phyloP scores from a whole-genome alignment of 495 filamentous ascomycete genomes.

The Geoglossum glabrum region DNA sequence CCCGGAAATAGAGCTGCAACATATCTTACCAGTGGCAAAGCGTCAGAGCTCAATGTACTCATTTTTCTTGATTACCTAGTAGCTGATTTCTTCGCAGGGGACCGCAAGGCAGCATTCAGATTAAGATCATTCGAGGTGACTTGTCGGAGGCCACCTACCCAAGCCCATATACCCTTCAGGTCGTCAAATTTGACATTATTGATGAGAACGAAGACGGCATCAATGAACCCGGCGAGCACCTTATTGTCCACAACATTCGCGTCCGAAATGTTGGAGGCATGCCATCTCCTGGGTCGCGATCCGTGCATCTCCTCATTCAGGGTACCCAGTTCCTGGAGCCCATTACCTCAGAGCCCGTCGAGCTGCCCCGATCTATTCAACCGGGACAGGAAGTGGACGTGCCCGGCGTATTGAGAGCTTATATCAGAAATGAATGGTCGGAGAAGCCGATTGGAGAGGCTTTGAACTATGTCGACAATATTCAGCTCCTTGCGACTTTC shows the following conservation, averaged over 20 bases:
- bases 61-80: no score
- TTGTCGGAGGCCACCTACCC: neutral
- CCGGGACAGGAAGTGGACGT: conserved; percentile 6
- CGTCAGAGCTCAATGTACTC: no score
- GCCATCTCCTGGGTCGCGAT: conserved; percentile 4
- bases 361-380: conserved; percentile 6
- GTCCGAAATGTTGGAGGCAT: conserved; percentile 8
- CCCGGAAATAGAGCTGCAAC: no score
- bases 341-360: neutral
- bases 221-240: conserved; percentile 9
- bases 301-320: conserved; percentile 5
- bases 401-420: neutral
- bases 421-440: neutral
- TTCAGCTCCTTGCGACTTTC: neutral
- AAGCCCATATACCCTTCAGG: neutral
- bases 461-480: neutral
- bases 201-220: conserved; percentile 8
- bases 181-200: conserved; percentile 7
- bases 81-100: no score
- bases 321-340: conserved; percentile 5
- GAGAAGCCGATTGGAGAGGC: neutral
- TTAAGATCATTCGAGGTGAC: neutral
- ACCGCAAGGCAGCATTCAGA: neutral
- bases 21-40: no score
- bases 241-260: conserved; percentile 4